These are phyloP conservation scores for Aspergillus haitiensis DNA, from an alignment of 495 filamentous ascomycete species.

Conservation along the genomic window DNA sequence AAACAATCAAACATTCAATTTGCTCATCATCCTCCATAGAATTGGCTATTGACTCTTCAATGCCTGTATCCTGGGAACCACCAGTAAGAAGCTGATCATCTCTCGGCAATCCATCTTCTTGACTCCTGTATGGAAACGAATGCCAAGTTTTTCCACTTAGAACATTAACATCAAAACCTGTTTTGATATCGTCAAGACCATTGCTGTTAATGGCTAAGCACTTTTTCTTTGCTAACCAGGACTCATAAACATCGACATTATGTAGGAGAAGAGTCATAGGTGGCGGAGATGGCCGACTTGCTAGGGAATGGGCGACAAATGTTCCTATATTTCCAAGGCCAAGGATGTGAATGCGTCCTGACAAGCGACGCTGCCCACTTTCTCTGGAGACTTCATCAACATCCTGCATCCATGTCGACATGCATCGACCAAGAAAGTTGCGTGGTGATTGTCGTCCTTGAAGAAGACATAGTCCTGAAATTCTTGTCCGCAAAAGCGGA, in stretches of 20 bases:
- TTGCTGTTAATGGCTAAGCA: slow-evolving; percentile 35
- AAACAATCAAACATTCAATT: slow-evolving; percentile 78
- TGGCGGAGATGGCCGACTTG: slow-evolving; percentile 55
- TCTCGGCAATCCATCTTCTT: slow-evolving; percentile 18
- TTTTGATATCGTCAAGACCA: slow-evolving; percentile 43
- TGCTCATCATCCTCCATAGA: slow-evolving; percentile 37
- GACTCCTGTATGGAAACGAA: slow-evolving; percentile 32
- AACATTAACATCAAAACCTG: slow-evolving; percentile 47
- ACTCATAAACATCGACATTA: slow-evolving; percentile 30
- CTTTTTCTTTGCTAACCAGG: slow-evolving; percentile 33
- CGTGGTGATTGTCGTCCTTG: slow-evolving; percentile 1
- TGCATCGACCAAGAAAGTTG: slow-evolving; percentile 16
- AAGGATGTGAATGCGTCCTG: slow-evolving; percentile 58
- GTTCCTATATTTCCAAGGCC: slow-evolving; percentile 59
- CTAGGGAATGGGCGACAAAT: slow-evolving; percentile 61
- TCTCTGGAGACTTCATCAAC: slow-evolving; percentile 27
- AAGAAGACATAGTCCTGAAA: slow-evolving; percentile 23
- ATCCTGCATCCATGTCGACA: slow-evolving; percentile 40
- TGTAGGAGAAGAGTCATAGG: slow-evolving; percentile 60
- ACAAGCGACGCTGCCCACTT: slow-evolving; percentile 28
- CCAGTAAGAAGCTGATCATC: not conserved
- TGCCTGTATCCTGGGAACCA: not conserved
- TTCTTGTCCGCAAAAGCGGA: slow-evolving; percentile 41
- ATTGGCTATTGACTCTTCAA: slow-evolving; percentile 18
- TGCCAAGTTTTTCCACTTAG: slow-evolving; percentile 33